phyloP scores from a whole-genome alignment of 148 eudicot species.

The Bassia scoparia region DNA sequence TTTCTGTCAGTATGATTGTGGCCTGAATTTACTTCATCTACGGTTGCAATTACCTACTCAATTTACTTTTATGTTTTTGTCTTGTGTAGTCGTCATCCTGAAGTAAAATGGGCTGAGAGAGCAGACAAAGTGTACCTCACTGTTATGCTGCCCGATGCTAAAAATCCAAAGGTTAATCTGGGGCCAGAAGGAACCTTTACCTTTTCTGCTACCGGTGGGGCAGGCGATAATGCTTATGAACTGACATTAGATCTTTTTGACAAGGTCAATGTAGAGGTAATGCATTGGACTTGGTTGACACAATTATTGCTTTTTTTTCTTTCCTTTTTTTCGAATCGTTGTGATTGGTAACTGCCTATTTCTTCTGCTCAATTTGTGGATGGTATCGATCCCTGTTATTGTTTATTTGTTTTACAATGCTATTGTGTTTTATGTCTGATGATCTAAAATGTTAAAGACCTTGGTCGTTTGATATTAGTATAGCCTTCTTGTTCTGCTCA shows the following conservation, averaged over 20 bases:
- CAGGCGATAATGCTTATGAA: conserved; percentile 57
- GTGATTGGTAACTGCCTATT: no score
- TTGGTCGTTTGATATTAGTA: not conserved
- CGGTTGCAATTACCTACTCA: not conserved
- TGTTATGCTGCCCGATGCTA: conserved; percentile 77
- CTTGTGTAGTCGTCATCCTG: conserved; percentile 74
- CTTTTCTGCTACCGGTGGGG: conserved; percentile 70
- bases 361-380: no score
- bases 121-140: conserved; percentile 75
- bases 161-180: conserved; percentile 72
- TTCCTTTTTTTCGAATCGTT: not conserved
- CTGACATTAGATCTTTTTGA: conserved; percentile 70
- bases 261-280: conserved; percentile 89
- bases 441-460: no score
- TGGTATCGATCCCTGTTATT: no score
- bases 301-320: not conserved
- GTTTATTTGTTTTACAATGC: no score
- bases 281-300: not conserved
- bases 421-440: no score
- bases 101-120: conserved; percentile 96
- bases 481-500: not conserved
- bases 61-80: not conserved
- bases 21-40: not conserved
- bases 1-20: not conserved
- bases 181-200: conserved; percentile 78